These are phyloP conservation scores for Lolium rigidum DNA, from an alignment of 176 grass and related monocot species.

Conservation along the genomic window DNA sequence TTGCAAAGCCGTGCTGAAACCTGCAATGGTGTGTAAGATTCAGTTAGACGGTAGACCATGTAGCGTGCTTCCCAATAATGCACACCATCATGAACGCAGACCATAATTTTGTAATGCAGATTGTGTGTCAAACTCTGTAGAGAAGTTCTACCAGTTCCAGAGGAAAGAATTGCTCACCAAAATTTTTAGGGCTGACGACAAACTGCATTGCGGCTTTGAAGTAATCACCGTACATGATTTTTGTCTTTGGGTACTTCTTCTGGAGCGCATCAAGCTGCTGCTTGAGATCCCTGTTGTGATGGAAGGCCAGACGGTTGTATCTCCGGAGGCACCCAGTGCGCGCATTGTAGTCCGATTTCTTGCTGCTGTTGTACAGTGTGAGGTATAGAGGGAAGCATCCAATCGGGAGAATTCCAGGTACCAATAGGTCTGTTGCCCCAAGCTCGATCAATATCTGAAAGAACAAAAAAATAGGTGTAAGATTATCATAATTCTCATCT, in stretches of 20 bases:
- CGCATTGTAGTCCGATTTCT: conserved; percentile 65
- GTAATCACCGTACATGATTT: conserved; percentile 87
- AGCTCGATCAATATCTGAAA: conserved; percentile 81
- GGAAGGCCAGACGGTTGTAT: conserved; percentile 77
- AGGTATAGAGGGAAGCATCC: conserved; percentile 92
- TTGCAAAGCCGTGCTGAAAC: conserved; percentile 68
- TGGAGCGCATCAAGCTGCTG: conserved; percentile 65
- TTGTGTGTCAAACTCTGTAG: background rate
- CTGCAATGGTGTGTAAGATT: conserved; percentile 31
- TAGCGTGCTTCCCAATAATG: background rate
- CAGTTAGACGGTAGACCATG: background rate
- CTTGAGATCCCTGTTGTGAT: conserved; percentile 82
- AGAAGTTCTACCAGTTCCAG: background rate
- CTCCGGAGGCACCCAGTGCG: conserved; percentile 79
- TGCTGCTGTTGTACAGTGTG: conserved; percentile 76
- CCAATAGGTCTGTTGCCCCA: conserved; percentile 78
- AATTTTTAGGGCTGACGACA: conserved; percentile 58
- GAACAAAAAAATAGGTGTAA: background rate
- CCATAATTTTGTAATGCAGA: no score
- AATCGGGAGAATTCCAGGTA: conserved; percentile 78
- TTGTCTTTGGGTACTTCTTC: conserved; percentile 70
- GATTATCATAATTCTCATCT: background rate
- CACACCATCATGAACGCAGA: background rate
- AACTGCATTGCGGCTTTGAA: conserved; percentile 85
- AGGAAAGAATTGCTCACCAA: conserved; percentile 56